Percentiles rank a stretch among this genome's conserved stretches.
Conservation (phyloP, 768 basidiomycete species). For the Cystofilobasidium ferigula region DNA sequence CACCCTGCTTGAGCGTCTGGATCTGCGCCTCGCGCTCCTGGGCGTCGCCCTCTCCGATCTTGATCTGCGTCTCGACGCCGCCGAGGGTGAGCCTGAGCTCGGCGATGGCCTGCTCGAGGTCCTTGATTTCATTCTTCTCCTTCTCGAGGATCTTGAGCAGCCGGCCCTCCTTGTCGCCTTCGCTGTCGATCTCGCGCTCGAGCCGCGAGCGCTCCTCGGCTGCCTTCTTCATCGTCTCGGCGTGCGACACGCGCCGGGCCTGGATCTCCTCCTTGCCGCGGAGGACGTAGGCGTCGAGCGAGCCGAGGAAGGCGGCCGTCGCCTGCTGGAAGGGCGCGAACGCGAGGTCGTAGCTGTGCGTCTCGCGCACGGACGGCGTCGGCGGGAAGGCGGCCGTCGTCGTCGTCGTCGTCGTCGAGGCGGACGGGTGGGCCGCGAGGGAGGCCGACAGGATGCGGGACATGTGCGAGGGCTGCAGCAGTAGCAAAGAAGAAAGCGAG, state of each 20-base stretch:
- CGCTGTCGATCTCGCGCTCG: constrained; percentile 24
- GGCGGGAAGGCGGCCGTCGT: too few species aligned
- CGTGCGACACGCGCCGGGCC: constrained; percentile 3
- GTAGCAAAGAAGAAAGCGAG: too few species aligned
- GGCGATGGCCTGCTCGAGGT: constrained; percentile 19
- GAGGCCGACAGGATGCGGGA: constrained; percentile 17
- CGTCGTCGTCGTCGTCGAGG: background rate
- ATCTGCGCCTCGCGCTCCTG: constrained; percentile 18
- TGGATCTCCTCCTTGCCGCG: constrained; percentile 27
- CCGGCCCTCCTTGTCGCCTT: constrained; percentile 16
- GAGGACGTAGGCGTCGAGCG: constrained; percentile 23
- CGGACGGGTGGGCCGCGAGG: background rate
- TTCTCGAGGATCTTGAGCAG: constrained; percentile 25
- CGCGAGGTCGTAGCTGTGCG: constrained; percentile 9
- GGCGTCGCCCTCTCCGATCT: constrained; percentile 14
- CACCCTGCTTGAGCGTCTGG: constrained; percentile 11
- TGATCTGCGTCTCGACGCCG: constrained; percentile 21
- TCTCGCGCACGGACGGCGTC: constrained; percentile 4
- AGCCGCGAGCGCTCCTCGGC: constrained; percentile 13
- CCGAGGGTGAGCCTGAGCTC: constrained; percentile 26
- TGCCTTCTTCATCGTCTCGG: constrained; percentile 17
- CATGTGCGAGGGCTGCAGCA: background rate
- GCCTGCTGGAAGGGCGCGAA: constrained; percentile 22
- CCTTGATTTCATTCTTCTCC: constrained; percentile 20
- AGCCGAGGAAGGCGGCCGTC: constrained; percentile 19